phyloP scores from a whole-genome alignment of 2,329 filamentous ascomycete species.

The Zymoseptoria crescenta region DNA sequence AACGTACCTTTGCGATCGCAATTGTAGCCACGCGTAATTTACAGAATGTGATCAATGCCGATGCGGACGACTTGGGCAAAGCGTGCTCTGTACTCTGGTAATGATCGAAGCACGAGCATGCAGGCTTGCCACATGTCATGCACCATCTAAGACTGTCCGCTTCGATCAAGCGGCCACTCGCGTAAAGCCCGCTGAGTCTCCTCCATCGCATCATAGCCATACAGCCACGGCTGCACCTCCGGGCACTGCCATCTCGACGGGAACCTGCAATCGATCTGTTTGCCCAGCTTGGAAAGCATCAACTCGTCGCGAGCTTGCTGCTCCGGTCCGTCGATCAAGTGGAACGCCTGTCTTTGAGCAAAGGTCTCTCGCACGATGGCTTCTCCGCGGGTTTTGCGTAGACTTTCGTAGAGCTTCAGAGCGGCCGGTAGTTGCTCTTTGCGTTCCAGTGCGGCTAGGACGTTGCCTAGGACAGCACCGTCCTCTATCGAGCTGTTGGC shows the following conservation, averaged over 20 bases:
- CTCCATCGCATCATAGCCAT: conserved; percentile 53
- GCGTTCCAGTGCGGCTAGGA: conserved; percentile 45
- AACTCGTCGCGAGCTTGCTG: conserved; percentile 51
- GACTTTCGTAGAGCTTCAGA: conserved; percentile 38
- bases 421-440: conserved; percentile 34
- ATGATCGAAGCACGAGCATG: no score
- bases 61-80: no score
- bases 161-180: conserved; percentile 10
- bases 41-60: conserved; percentile 11
- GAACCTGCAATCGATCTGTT: conserved; percentile 47
- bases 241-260: conserved; percentile 59
- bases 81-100: no score
- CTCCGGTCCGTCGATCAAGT: conserved; percentile 44
- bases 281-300: conserved; percentile 50
- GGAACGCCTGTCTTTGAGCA: conserved; percentile 37
- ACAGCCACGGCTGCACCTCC: conserved; percentile 56
- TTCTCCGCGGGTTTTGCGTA: conserved; percentile 44
- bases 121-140: no score
- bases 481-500: conserved; percentile 63
- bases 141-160: no score
- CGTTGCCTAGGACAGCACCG: conserved; percentile 54
- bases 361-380: conserved; percentile 57
- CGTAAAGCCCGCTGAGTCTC: conserved; percentile 38
- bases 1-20: conserved; percentile 25
- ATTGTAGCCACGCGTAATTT: conserved; percentile 7